Base-by-base conservation (phyloP, 2,329 filamentous ascomycete genomes). In the Hypoxylon sp. region DNA sequence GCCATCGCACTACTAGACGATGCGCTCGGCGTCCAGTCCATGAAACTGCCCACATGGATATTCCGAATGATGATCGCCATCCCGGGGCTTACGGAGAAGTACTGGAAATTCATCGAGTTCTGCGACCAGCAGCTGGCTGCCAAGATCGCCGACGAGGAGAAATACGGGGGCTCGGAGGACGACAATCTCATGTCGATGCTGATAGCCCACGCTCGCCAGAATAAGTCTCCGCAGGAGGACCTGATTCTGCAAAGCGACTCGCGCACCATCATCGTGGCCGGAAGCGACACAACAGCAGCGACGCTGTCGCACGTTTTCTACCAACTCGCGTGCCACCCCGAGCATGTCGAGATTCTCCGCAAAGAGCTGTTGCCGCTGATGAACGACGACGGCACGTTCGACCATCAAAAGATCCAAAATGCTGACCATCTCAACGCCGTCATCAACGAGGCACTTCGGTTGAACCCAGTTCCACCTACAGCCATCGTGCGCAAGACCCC, bases 171-270 rank as follows among this genome's bases (percentile, higher is more conserved):
- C 17, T 22, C 40, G 40, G 40, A 22, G 11, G 40, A 44, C 40
- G 40, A 44, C 13, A 44, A 44, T 11, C 40, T 44, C 40, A 44
- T 44, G 40, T 44, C 40, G 40, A 44, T 44, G 40, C 40, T 44
- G 40, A 44, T 44, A 22, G 40, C 40, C 1, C 17, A 44, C 17
- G 40, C 40, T 7, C 40, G 40, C 7, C 17, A 44, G 17, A 44
- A 44, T n/a, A 44, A 44, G 40, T 44, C 40, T 44, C 17, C 40
- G 10, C 17, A 8, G 17, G 40, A 44, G 6, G 40, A 44, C 5
- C 17, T 44, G 2, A 44, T 20, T 1, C 40, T 44, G 2, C 40
- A 44, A 11, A 44, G 40, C 17, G 40, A 44, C 11, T 20, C 40
- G 8, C 40, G 40, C 3, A 44, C 40, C 7, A 44, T 44, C 17